Conservation (phyloP, 2,329 filamentous ascomycete genomes). For the Diaporthe velutina region DNA sequence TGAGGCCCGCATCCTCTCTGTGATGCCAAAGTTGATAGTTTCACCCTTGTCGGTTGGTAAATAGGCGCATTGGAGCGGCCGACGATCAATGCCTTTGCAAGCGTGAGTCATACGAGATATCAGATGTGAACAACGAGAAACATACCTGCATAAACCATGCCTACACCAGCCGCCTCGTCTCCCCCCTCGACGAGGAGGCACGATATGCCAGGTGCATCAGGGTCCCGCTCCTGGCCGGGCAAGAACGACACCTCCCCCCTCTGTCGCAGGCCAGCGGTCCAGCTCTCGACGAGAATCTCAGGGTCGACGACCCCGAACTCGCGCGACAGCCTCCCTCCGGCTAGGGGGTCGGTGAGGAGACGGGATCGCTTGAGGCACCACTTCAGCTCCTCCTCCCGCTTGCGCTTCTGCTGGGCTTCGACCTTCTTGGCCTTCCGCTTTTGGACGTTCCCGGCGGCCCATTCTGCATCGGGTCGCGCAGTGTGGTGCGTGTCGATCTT, state of each 20-base stretch:
- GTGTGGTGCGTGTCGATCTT: conserved; percentile 70
- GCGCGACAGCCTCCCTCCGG: conserved; percentile 50
- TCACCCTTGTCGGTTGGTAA: conserved; percentile 59
- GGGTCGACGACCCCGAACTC: conserved; percentile 49
- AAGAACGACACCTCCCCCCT: conserved; percentile 55
- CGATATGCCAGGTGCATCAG: conserved; percentile 51
- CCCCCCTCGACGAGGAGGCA: conserved; percentile 56
- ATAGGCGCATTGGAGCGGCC: conserved; percentile 54
- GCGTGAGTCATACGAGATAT: conserved; percentile 35
- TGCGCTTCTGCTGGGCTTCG: conserved; percentile 44
- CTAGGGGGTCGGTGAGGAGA: conserved; percentile 47
- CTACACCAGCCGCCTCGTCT: conserved; percentile 55
- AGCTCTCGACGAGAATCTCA: conserved; percentile 51
- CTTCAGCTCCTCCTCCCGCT: conserved; percentile 32
- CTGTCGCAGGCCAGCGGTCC: conserved; percentile 53
- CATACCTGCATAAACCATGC: conserved; percentile 53
- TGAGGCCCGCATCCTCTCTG: conserved; percentile 14
- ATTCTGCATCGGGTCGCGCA: conserved; percentile 61
- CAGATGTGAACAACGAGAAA: background rate
- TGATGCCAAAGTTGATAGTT: conserved; percentile 42
- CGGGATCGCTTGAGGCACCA: conserved; percentile 51
- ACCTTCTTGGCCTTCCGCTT: conserved; percentile 54
- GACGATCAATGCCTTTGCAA: conserved; percentile 51
- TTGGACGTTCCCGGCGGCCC: conserved; percentile 70
- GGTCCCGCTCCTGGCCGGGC: conserved; percentile 45